These are phyloP conservation scores for Phaseolus lunatus DNA, from an alignment of 306 rosid species.

Conservation along the genomic window DNA sequence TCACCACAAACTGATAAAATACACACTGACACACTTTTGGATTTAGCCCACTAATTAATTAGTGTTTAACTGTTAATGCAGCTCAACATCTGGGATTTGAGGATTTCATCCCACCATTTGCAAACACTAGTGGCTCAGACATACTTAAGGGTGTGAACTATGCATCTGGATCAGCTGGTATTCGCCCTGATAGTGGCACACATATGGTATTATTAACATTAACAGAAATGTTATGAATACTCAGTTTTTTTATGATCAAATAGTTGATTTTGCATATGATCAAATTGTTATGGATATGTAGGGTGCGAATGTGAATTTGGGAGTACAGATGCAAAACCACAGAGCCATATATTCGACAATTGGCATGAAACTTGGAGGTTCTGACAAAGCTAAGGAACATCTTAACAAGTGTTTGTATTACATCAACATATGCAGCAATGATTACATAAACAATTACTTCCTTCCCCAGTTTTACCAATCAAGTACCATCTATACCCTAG, in stretches of 20 bases:
- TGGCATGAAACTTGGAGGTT: background rate
- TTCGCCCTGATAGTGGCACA: background rate
- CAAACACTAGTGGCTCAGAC: slow-evolving; percentile 40
- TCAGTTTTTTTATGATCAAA: background rate
- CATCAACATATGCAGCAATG: slow-evolving; percentile 61
- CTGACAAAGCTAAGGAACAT: background rate
- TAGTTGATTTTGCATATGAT: background rate
- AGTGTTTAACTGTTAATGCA: background rate
- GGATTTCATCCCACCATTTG: slow-evolving; percentile 42
- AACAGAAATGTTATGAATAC: too few species aligned
- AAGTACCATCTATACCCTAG: slow-evolving; percentile 34
- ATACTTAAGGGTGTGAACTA: slow-evolving; percentile 51
- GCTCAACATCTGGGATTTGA: slow-evolving; percentile 38
- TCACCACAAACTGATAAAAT: background rate
- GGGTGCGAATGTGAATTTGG: background rate
- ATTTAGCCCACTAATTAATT: background rate
- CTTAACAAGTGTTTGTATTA: slow-evolving; percentile 61
- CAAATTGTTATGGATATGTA: too few species aligned
- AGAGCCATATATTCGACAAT: background rate
- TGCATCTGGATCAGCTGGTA: slow-evolving; percentile 50
- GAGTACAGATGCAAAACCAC: slow-evolving; percentile 42
- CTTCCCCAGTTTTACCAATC: slow-evolving; percentile 45
- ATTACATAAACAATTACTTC: slow-evolving; percentile 65
- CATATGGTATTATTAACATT: background rate
- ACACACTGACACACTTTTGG: too few species aligned